Evolutionary conservation across 1,284 basidiomycete genomes (phyloP).

Genomic region (Papiliotrema flavescens): DNA sequence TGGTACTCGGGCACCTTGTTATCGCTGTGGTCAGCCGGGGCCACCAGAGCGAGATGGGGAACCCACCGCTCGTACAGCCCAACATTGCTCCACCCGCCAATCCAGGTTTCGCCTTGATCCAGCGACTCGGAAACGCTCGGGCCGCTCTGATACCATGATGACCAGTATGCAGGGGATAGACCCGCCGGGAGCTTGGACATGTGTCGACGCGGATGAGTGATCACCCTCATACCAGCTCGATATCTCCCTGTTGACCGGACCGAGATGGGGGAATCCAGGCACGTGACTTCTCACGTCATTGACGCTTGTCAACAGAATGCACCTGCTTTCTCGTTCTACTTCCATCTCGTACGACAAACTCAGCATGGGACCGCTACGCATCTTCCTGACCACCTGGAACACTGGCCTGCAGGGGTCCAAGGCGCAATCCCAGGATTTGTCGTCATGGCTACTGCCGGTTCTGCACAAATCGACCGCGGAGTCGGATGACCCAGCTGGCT

Average conservation of each 20-base stretch:
- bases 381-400: constrained; percentile 50
- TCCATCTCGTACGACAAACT: too few species aligned
- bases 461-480: constrained; percentile 31
- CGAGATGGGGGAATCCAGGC: too few species aligned
- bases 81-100: constrained; percentile 68
- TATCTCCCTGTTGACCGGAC: too few species aligned
- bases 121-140: constrained; percentile 23
- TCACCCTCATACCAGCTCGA: too few species aligned
- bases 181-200: constrained; percentile 16
- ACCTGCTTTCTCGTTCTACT: too few species aligned
- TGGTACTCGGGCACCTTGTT: constrained; percentile 65
- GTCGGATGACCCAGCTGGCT: constrained; percentile 16
- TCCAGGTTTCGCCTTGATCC: constrained; percentile 68
- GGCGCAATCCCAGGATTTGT: constrained; percentile 44
- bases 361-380: constrained; percentile 36
- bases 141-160: constrained; percentile 16
- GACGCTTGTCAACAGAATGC: too few species aligned
- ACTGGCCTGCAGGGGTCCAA: constrained; percentile 46
- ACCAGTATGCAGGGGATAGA: constrained; percentile 29
- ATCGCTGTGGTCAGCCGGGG: constrained; percentile 54
- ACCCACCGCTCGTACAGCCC: constrained; percentile 87
- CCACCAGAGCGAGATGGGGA: constrained; percentile 10
- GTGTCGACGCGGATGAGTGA: background rate
- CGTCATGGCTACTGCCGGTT: constrained; percentile 47
- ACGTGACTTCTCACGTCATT: too few species aligned